Conservation (phyloP, 2,329 filamentous ascomycete genomes). For the Sclerotinia glacialis region DNA sequence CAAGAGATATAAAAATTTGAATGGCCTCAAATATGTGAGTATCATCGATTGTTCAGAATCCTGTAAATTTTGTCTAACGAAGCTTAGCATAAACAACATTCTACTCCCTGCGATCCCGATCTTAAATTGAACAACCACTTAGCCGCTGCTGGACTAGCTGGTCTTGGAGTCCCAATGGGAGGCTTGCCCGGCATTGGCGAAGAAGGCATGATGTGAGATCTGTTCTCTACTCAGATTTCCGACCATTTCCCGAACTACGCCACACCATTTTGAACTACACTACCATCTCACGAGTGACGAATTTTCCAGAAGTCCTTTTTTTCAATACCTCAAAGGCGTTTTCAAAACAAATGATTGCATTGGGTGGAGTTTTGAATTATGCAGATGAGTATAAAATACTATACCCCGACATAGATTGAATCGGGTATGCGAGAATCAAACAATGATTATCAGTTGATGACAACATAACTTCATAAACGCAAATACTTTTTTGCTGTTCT, state of each 20-base stretch:
- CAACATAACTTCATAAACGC: background rate
- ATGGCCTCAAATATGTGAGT: slow-evolving; percentile 90
- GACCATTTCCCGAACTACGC: slow-evolving; percentile 14
- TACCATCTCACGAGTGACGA: slow-evolving; percentile 11
- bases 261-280: slow-evolving; percentile 21
- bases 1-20: slow-evolving; percentile 98
- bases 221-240: slow-evolving; percentile 1
- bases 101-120: slow-evolving; percentile 85
- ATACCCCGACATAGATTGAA: slow-evolving; percentile 38
- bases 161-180: slow-evolving; percentile 36
- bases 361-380: slow-evolving; percentile 36
- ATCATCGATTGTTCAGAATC: background rate
- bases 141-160: slow-evolving; percentile 36
- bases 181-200: slow-evolving; percentile 57
- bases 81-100: slow-evolving; percentile 70
- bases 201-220: slow-evolving; percentile 45
- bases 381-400: slow-evolving; percentile 31
- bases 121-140: slow-evolving; percentile 50
- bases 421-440: slow-evolving; percentile 25
- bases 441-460: background rate
- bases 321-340: slow-evolving; percentile 16
- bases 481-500: background rate
- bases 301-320: slow-evolving; percentile 8
- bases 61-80: slow-evolving; percentile 38
- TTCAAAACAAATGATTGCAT: slow-evolving; percentile 28